Evolutionary conservation across 208 protist genomes (phyloP), one percentile per base, ranked within the genome.

Genomic region (Wallacemonas rigidus): DNA sequence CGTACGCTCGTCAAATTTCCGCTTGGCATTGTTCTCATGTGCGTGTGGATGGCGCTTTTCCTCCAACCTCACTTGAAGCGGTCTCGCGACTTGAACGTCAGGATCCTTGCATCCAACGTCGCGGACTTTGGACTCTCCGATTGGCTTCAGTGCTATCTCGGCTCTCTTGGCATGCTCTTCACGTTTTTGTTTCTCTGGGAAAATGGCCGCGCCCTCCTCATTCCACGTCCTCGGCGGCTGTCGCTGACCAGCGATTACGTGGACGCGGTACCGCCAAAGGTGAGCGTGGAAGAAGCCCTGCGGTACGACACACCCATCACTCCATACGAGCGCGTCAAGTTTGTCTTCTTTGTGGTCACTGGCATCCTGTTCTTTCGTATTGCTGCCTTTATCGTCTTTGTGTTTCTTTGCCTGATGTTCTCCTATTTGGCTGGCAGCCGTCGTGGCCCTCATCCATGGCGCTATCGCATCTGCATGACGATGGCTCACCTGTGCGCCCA

Each of bases 241-340:
- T 79, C 72, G 2, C 62, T 93, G 48, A 81, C 82, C 26, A 74
- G 90, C 43, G 83, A 89, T 62, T 93, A 95, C 75, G 56, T 91
- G 6, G 74, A 88, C n/a, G 68, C 60, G 15, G 71, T 81, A 17
- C 91, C 91, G 1, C 62, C 74, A 0, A 76, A 88, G 54, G 87
- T 87, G 39, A 80, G 81, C 51, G 80, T 80, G 12, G 72, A 86
- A 51, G 77, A 82, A 14, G 88, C 91, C 5, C 82, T 95, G 17
- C 69, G 70, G 44, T 93, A 95, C 70, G 88, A 93, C 68, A 95
- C 88, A 2, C 88, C 91, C n/a, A 69, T 87, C 67, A 86, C 65
- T 14, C 48, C 63, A 6, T 95, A 95, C 77, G 88, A 95, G 68
- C 67, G 73, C 38, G 17, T 86, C 11, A 97, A 97, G 51, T 68